These are phyloP conservation scores for Hepatocystis sp. DNA, from an alignment of 169 alveolate species.

Conservation along the genomic window DNA sequence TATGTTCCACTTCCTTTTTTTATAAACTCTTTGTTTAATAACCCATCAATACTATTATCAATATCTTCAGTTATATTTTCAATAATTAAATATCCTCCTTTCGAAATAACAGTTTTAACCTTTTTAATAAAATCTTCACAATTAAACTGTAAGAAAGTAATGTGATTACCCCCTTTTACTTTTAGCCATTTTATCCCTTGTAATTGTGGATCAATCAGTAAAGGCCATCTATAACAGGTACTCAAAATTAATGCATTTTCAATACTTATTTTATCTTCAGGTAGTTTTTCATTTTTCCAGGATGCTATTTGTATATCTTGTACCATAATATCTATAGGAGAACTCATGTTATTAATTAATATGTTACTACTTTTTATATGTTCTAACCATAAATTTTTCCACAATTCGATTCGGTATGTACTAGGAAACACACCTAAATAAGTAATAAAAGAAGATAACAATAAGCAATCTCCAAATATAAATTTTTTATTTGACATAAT, in stretches of 20 bases:
- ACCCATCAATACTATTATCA: slow-evolving; percentile 96
- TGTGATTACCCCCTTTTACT: slow-evolving; percentile 93
- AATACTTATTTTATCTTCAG: slow-evolving; percentile 95
- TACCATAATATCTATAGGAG: slow-evolving; percentile 92
- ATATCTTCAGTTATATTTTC: slow-evolving; percentile 95
- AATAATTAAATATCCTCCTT: slow-evolving; percentile 94
- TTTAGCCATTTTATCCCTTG: slow-evolving; percentile 97
- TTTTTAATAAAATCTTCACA: slow-evolving; percentile 93
- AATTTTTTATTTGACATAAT: slow-evolving; percentile 90
- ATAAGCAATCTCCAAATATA: slow-evolving; percentile 95
- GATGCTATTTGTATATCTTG: slow-evolving; percentile 94
- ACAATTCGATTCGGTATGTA: slow-evolving; percentile 90
- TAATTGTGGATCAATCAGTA: slow-evolving; percentile 97
- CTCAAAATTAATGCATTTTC: slow-evolving; percentile 96
- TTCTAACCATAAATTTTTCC: slow-evolving; percentile 93
- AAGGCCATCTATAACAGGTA: slow-evolving; percentile 97
- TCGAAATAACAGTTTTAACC: slow-evolving; percentile 89
- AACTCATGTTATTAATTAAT: slow-evolving; percentile 92
- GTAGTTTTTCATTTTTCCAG: slow-evolving; percentile 97
- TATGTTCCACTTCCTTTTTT: slow-evolving; percentile 88
- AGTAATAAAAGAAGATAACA: slow-evolving; percentile 96
- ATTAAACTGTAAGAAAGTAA: slow-evolving; percentile 92
- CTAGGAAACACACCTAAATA: slow-evolving; percentile 96
- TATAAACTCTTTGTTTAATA: slow-evolving; percentile 93
- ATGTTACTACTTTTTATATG: slow-evolving; percentile 91